These are phyloP conservation scores for Nitzschia sp. DNA, from an alignment of 108 stramenopile species.

Conservation along the genomic window DNA sequence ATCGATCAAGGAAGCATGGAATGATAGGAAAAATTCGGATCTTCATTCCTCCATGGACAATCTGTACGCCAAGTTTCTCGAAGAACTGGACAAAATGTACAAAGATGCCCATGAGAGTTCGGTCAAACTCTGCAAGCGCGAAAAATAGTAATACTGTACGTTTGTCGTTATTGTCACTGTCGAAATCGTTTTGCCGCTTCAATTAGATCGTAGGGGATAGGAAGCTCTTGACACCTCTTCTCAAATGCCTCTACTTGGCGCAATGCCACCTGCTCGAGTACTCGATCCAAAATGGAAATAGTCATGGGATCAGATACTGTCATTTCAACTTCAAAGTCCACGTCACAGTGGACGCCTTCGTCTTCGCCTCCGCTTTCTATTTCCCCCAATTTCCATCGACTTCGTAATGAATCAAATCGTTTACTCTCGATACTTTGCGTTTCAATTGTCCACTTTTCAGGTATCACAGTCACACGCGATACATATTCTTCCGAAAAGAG, in stretches of 20 bases:
- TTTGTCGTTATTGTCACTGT: not conserved
- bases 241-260: conserved; percentile 73
- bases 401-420: conserved; percentile 65
- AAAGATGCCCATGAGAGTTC: conserved; percentile 3
- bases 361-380: not conserved
- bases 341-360: conserved; percentile 27
- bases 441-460: conserved; percentile 42
- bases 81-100: conserved; percentile 59
- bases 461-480: conserved; percentile 46
- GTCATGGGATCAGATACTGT: conserved; percentile 63
- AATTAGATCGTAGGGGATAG: conserved; percentile 26
- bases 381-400: conserved; percentile 56
- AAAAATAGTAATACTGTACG: not conserved
- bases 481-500: conserved; percentile 55
- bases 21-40: conserved; percentile 26
- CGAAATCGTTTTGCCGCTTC: conserved; percentile 12
- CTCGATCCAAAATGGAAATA: conserved; percentile 42
- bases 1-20: conserved; percentile 71
- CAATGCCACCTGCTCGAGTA: conserved; percentile 57
- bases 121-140: conserved; percentile 12
- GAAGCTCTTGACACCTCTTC: conserved; percentile 49
- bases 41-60: conserved; percentile 76
- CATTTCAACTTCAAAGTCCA: conserved; percentile 76
- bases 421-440: conserved; percentile 67
- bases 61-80: conserved; percentile 57